Conservation (phyloP, 495 filamentous ascomycete species). For the Aeminium ludgeri region DNA sequence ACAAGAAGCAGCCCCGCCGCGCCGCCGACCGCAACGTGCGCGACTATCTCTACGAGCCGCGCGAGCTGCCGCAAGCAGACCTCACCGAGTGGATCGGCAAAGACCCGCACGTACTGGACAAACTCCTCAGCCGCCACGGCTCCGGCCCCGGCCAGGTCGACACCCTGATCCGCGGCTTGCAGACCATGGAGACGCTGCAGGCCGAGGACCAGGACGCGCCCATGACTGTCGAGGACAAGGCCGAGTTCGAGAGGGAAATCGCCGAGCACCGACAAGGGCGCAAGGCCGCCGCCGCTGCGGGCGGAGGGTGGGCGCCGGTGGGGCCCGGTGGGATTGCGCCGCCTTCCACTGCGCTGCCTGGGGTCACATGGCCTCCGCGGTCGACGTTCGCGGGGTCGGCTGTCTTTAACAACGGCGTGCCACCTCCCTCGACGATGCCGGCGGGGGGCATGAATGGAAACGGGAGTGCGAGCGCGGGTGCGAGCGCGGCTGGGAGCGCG, state of each 20-base stretch:
- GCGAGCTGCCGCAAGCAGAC: slow-evolving; percentile 34
- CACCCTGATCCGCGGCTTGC: slow-evolving; percentile 34
- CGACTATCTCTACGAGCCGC: slow-evolving; percentile 43
- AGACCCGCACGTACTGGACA: slow-evolving; percentile 54
- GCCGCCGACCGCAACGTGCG: slow-evolving; percentile 31
- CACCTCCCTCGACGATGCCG: neutral
- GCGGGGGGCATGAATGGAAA: neutral
- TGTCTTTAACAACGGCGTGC: no score
- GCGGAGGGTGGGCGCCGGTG: neutral
- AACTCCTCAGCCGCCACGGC: slow-evolving; percentile 31
- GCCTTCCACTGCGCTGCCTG: neutral
- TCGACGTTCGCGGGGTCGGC: no score
- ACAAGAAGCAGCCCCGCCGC: slow-evolving; percentile 57
- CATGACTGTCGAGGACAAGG: slow-evolving; percentile 39
- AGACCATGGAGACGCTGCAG: slow-evolving; percentile 41
- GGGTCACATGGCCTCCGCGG: no score
- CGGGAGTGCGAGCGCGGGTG: no score
- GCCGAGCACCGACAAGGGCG: slow-evolving; percentile 18
- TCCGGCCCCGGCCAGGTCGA: neutral
- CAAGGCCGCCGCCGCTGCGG: neutral
- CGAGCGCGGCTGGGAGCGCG: no score
- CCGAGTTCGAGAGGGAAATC: slow-evolving; percentile 31
- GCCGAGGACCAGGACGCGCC: slow-evolving; percentile 35
- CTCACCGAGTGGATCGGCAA: slow-evolving; percentile 38
- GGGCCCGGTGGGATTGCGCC: neutral